Evolutionary conservation across 371 early-diverging fungal species (phyloP), one percentile per base, ranked within the genome.

Genomic region (Saksenaea vasiformis): DNA sequence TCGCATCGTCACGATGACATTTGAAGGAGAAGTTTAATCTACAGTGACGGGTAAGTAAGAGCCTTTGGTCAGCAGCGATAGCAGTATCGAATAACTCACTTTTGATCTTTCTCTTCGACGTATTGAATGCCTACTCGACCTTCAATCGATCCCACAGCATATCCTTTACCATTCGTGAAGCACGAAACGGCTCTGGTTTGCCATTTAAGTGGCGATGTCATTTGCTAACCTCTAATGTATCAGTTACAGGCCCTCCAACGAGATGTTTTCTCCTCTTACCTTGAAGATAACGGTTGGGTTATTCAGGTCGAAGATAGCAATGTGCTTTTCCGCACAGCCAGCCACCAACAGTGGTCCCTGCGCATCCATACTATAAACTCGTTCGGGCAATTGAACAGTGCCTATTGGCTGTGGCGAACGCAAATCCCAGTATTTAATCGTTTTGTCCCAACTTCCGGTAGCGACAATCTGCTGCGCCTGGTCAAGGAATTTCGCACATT

Each of bases 391-490:
- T 13, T 82, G 83, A 28, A 93, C 83, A 22, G 90, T 87, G 13
- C 85, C 86, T 10, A 91, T 84, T 8, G 95, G 94, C 35, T 74
- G 82, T 47, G 88, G 91, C 44, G 86, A 78, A 58, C 95, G 84
- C 61, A 91, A 66, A 77, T 98, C 96, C 97, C 97, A 98, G 71
- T 95, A 95, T 88, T 87, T 91, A 65, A 95, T 63, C n/a, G 92
- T 95, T 71, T 95, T 96, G 76, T 99, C 99, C 98, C 99, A 99
- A 60, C 93, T 86, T 9, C 92, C 98, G 1, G 97, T 97, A 5
- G 93, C 94, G 2, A 96, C 59, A 54, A 93, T 85, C 35, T 84
- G 81, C 39, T 76, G 66, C 17, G 77, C 76, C 24, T 79, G 86
- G 56, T 95, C 92, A 3, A 93, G 78, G 73, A 88, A 94, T 53